phyloP scores from a whole-genome alignment of 257 asterid genomes.

The Scutellaria minor region DNA sequence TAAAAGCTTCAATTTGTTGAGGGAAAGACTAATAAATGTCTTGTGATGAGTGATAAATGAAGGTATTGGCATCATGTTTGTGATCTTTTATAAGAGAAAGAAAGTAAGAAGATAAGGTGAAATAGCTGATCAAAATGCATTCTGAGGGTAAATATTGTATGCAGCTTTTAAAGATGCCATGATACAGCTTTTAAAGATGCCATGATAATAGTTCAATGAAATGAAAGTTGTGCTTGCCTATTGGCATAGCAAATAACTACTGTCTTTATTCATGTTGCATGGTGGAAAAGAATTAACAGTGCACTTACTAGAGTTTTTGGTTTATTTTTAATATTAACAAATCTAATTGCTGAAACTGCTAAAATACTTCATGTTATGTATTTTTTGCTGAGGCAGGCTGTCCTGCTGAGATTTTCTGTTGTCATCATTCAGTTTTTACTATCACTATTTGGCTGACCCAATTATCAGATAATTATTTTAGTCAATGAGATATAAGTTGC shows the following conservation, averaged over 20 bases:
- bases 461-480: background rate
- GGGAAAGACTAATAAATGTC: background rate
- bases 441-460: background rate
- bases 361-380: background rate
- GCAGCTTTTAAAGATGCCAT: conserved; percentile 3
- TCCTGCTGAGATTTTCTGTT: background rate
- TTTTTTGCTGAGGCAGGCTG: background rate
- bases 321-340: background rate
- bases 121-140: background rate
- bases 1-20: background rate
- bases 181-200: conserved; percentile 5
- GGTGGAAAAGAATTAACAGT: background rate
- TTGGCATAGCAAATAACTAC: background rate
- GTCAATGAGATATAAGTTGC: background rate
- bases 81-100: background rate
- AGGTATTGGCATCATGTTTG: background rate
- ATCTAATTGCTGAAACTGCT: conserved; percentile 12
- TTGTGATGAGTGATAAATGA: background rate
- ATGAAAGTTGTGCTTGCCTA: background rate
- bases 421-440: background rate
- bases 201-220: conserved; percentile 22
- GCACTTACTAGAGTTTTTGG: background rate
- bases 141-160: background rate
- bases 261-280: conserved; percentile 6
- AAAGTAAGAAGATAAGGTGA: background rate